phyloP scores from a whole-genome alignment of 1,284 basidiomycete genomes.

The Veloboletus limbatus region DNA sequence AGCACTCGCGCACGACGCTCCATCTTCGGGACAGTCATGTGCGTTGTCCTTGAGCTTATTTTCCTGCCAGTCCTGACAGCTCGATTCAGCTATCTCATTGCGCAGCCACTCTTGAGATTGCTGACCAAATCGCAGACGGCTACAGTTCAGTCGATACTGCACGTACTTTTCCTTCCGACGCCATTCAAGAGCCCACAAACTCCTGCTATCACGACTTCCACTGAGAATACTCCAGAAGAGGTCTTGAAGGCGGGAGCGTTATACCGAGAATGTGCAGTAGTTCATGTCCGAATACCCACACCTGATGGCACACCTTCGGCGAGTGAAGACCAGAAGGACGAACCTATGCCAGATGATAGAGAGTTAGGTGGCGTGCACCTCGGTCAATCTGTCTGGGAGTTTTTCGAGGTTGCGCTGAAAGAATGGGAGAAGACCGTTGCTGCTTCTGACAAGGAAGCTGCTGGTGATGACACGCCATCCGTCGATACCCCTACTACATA shows the following conservation, averaged over 20 bases:
- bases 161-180: conserved; percentile 72
- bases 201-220: not conserved
- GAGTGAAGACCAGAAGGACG: conserved; percentile 14
- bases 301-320: conserved; percentile 27
- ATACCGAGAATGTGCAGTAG: conserved; percentile 69
- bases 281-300: conserved; percentile 45
- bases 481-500: conserved; percentile 23
- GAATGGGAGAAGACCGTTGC: conserved; percentile 52
- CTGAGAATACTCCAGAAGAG: conserved; percentile 40
- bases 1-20: conserved; percentile 36
- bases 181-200: conserved; percentile 53
- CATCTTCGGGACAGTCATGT: conserved; percentile 46
- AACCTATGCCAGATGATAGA: conserved; percentile 52
- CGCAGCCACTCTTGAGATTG: conserved; percentile 58
- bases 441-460: conserved; percentile 20
- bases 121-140: conserved; percentile 59
- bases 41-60: conserved; percentile 16
- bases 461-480: conserved; percentile 24
- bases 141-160: conserved; percentile 62
- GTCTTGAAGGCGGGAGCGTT: conserved; percentile 72
- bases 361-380: conserved; percentile 66
- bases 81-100: conserved; percentile 50
- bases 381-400: conserved; percentile 72
- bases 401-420: conserved; percentile 61
- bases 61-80: conserved; percentile 5